phyloP scores from a whole-genome alignment of 257 asterid species.

The Petrea volubilis region DNA sequence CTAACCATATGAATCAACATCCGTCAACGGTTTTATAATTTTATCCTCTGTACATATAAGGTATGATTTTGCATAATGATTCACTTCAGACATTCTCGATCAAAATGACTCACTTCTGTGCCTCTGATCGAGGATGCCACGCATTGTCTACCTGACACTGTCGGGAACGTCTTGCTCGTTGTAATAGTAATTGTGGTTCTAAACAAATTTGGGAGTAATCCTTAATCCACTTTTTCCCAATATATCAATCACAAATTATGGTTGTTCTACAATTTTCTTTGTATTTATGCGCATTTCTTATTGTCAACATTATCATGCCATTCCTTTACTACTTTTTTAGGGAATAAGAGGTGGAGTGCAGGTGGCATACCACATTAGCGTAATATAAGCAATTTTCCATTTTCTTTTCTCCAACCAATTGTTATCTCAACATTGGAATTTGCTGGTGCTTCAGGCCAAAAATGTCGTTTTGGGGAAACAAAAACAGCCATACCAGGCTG shows the following conservation, averaged over 20 bases:
- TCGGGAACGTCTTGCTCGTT: background rate
- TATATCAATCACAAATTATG: background rate
- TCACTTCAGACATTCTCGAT: too few species aligned
- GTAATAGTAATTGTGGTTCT: background rate
- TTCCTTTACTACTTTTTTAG: background rate
- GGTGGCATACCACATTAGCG: background rate
- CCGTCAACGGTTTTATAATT: background rate
- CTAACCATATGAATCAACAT: background rate
- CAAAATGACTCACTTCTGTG: background rate
- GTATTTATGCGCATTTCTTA: background rate
- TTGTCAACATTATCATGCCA: background rate
- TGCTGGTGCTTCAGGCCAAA: slow-evolving; percentile 56
- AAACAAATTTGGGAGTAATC: background rate
- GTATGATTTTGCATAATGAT: background rate
- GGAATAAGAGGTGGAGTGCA: background rate
- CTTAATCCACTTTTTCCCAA: background rate
- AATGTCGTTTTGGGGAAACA: slow-evolving; percentile 42
- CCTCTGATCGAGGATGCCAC: background rate
- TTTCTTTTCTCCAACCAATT: too few species aligned
- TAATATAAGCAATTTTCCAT: too few species aligned
- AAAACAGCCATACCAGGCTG: slow-evolving; percentile 45
- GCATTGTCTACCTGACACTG: background rate
- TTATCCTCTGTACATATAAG: background rate
- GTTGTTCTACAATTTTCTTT: background rate
- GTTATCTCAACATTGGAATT: background rate